Percentiles rank a stretch among this genome's conserved stretches.
Conservation (phyloP, 1,139 yeast genomes). For the Ashbya aceris region DNA sequence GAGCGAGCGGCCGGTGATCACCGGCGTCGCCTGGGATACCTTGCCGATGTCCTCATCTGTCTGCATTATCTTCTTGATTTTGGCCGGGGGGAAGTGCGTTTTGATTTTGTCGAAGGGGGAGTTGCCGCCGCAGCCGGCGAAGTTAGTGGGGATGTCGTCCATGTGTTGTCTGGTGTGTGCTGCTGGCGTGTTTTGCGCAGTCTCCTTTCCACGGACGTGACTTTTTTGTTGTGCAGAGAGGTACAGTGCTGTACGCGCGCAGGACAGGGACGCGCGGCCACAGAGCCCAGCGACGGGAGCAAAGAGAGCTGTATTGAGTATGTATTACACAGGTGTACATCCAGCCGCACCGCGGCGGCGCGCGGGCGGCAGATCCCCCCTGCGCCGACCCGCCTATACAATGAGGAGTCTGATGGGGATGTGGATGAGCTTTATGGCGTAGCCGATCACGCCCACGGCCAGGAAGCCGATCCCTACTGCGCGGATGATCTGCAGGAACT, state of each 20-base stretch:
- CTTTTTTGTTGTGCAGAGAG: too few species aligned
- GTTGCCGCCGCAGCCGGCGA: neutral
- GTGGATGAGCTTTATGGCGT: slow-evolving; percentile 87
- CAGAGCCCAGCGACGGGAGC: too few species aligned
- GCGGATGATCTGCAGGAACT: slow-evolving; percentile 77
- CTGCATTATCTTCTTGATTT: slow-evolving; percentile 94
- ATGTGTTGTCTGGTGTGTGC: neutral
- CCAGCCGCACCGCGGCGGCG: neutral
- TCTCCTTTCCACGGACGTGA: too few species aligned
- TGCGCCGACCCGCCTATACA: slow-evolving; percentile 41
- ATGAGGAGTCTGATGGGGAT: slow-evolving; percentile 96
- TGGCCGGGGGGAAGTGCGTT: slow-evolving; percentile 95
- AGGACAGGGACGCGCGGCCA: neutral
- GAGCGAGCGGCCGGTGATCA: slow-evolving; percentile 88
- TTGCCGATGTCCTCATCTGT: slow-evolving; percentile 97
- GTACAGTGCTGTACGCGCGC: neutral
- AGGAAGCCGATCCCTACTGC: slow-evolving; percentile 96
- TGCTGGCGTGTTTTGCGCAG: too few species aligned
- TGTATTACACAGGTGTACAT: neutral
- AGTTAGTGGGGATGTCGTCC: neutral
- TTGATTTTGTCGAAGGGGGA: slow-evolving; percentile 38
- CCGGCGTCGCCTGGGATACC: slow-evolving; percentile 97
- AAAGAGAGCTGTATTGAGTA: neutral
- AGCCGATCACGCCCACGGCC: slow-evolving; percentile 97
- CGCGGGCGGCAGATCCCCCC: slow-evolving; percentile 4